Evolutionary conservation across 2,329 filamentous ascomycete species (phyloP).

Genomic region (Cryphonectria carpinicola): DNA sequence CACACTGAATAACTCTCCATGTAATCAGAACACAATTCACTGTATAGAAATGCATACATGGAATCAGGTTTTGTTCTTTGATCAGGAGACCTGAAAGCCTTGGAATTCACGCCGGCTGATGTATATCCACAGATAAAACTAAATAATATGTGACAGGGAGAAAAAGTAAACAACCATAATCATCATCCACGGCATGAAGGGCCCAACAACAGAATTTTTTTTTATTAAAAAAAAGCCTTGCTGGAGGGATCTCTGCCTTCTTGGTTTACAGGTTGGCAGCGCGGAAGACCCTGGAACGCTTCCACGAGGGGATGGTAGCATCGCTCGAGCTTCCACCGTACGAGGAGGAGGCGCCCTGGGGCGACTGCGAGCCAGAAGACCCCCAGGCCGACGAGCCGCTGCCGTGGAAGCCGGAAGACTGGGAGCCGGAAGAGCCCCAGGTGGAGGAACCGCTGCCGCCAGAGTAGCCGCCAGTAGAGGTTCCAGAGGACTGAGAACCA

Average conservation of each 20-base stretch:
- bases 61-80: neutral
- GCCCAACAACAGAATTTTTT: too few species aligned
- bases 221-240: neutral
- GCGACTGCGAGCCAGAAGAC: neutral
- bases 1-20: too few species aligned
- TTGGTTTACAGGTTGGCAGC: neutral
- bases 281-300: slow-evolving; percentile 16
- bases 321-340: neutral
- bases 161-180: neutral
- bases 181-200: neutral
- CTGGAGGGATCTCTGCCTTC: neutral
- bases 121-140: neutral
- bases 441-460: neutral
- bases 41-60: neutral
- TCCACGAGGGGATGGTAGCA: neutral
- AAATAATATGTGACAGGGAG: slow-evolving; percentile 3
- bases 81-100: neutral
- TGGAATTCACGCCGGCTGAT: neutral
- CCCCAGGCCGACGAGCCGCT: slow-evolving; percentile 4
- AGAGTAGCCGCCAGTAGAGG: too few species aligned
- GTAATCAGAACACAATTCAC: neutral
- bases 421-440: neutral
- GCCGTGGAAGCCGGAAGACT: neutral
- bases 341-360: neutral
- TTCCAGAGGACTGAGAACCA: neutral